Evolutionary conservation across 345 rosid species (phyloP).

Genomic region (Noccaea caerulescens): DNA sequence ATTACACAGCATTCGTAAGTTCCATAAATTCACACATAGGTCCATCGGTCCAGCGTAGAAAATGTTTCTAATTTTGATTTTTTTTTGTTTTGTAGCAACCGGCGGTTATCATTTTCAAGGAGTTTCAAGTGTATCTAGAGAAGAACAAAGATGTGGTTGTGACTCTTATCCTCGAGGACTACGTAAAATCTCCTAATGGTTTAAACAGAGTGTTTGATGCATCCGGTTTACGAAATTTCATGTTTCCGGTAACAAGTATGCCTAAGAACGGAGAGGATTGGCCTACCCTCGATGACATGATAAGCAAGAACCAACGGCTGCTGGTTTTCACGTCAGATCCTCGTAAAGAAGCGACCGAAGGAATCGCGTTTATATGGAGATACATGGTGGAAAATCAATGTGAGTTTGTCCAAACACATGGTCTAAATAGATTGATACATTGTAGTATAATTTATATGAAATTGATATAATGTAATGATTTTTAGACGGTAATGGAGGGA

Average conservation of each 20-base stretch:
- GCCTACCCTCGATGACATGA: constrained; percentile 79
- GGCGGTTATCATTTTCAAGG: constrained; percentile 68
- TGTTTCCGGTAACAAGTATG: constrained; percentile 84
- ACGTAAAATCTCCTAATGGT: constrained; percentile 72
- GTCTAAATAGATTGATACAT: constrained; percentile 2
- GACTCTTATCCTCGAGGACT: constrained; percentile 83
- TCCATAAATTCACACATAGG: neutral
- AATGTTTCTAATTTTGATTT: neutral
- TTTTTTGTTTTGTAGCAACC: constrained; percentile 53
- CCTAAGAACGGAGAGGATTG: constrained; percentile 78
- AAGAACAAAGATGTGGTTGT: constrained; percentile 69
- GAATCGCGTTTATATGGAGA: constrained; percentile 78
- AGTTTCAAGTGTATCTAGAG: constrained; percentile 61
- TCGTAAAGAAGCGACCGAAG: constrained; percentile 74
- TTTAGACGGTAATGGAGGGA: constrained; percentile 81
- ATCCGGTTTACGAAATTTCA: constrained; percentile 66
- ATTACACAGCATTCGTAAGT: constrained; percentile 84
- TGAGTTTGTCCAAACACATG: constrained; percentile 43
- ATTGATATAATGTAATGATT: constrained; percentile 2
- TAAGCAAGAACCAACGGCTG: constrained; percentile 66
- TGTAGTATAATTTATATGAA: neutral
- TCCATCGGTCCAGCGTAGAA: neutral
- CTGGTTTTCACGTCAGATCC: constrained; percentile 78
- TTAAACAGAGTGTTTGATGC: constrained; percentile 69
- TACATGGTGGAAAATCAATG: constrained; percentile 88